A percentile compares a stretch with the other conserved stretches of the same genome.
These are phyloP conservation scores for Alternaria consortialis DNA, from an alignment of 2,329 filamentous ascomycete genomes.

Conservation along the genomic window DNA sequence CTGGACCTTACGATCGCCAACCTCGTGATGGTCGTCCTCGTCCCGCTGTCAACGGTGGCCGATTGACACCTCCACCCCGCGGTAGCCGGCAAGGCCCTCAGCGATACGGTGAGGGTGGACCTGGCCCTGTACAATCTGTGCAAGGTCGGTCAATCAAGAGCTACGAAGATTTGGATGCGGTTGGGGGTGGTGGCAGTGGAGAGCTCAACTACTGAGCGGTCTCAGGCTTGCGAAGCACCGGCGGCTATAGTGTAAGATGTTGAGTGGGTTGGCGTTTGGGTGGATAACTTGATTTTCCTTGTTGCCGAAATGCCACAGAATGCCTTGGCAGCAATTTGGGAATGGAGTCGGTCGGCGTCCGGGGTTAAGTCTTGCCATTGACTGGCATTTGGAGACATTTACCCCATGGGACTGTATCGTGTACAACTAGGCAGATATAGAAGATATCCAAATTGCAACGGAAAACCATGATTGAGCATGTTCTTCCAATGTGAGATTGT, in stretches of 20 bases:
- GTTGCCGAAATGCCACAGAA: slow-evolving; percentile 23
- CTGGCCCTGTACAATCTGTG: slow-evolving; percentile 88
- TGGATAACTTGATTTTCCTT: slow-evolving; percentile 15
- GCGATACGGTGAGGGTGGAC: slow-evolving; percentile 78
- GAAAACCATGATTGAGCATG: neutral
- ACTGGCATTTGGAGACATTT: slow-evolving; percentile 6
- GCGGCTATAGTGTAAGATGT: slow-evolving; percentile 17
- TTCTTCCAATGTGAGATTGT: neutral
- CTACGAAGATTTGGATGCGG: slow-evolving; percentile 96
- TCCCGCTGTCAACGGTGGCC: slow-evolving; percentile 58
- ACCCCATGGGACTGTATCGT: slow-evolving; percentile 6
- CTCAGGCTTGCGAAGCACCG: neutral
- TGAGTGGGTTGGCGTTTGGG: slow-evolving; percentile 29
- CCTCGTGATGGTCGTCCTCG: slow-evolving; percentile 54
- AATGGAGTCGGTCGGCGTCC: slow-evolving; percentile 16
- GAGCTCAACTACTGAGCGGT: slow-evolving; percentile 83
- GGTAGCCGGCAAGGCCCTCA: slow-evolving; percentile 61
- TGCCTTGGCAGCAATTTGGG: slow-evolving; percentile 12
- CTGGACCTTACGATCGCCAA: slow-evolving; percentile 54
- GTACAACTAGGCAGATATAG: slow-evolving; percentile 13
- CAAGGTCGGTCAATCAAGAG: slow-evolving; percentile 93
- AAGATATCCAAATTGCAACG: slow-evolving; percentile 7
- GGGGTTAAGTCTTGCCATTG: slow-evolving; percentile 1
- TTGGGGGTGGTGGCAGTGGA: slow-evolving; percentile 67
- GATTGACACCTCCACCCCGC: slow-evolving; percentile 59